Evolutionary conservation across 2,329 filamentous ascomycete species (phyloP), one percentile per base, ranked within the genome.

Genomic region (Lachnellula hyalina): DNA sequence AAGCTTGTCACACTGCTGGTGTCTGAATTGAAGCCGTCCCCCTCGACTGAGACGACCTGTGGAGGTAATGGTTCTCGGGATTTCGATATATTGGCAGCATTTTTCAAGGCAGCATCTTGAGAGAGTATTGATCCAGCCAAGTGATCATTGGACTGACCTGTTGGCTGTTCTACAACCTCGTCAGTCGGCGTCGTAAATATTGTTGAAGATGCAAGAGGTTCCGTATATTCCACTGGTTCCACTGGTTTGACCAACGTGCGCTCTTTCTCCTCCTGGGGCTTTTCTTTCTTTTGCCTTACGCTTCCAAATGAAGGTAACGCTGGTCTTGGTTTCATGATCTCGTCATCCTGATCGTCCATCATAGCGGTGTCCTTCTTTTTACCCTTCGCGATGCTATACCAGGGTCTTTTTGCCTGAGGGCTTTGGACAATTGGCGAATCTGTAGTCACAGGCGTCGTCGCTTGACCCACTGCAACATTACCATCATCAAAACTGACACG

Each of bases 401-500:
- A 84, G 12, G 73, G 67, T 47, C 78, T 75, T 61, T 72, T 80
- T 52, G 51, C 63, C 63, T 68, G 72, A 4, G 75, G 71, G 56
- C 73, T 75, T 36, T 68, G 61, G 2, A 71, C 51, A 19, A 72
- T 56, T 4, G 75, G 70, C 0, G 75, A 74, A 7, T 76, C 75
- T 1, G 68, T 61, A 45, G 74, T 69, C 2, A 69, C 63, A 4
- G 68, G 60, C 9, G 69, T 65, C 7, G 71, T 71, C 9, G 76
- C 70, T 50, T 82, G 76, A 6, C 77, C 79, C 21, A 82, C 75
- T 2, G 83, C 72, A 9, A 80, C 72, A 8, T 77, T 80, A n/a
- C 72, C 76, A 35, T 80, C 78, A 49, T 90, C 86, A 66, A 91
- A 96, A 72, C 90, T 96, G 47, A 92, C 88, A 23, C 88, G 78